phyloP scores from a whole-genome alignment of 495 filamentous ascomycete genomes.

The Penicillium coprophilum region DNA sequence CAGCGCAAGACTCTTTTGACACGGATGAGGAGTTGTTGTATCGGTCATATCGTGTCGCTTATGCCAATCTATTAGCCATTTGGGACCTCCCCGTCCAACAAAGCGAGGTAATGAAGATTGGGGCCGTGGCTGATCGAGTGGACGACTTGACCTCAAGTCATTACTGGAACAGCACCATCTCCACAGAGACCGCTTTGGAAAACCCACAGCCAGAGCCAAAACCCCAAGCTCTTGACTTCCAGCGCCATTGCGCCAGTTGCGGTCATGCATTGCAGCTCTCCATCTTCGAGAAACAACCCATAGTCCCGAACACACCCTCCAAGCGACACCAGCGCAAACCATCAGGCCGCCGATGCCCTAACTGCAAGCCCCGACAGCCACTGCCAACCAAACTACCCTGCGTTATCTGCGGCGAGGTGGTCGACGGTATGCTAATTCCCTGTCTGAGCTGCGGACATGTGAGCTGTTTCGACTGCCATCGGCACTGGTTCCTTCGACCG shows the following conservation, averaged over 20 bases:
- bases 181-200: slow-evolving; percentile 26
- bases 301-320: slow-evolving; percentile 21
- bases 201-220: slow-evolving; percentile 13
- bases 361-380: slow-evolving; percentile 43
- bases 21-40: slow-evolving; percentile 59
- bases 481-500: slow-evolving; percentile 37
- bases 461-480: slow-evolving; percentile 50
- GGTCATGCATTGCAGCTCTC: slow-evolving; percentile 41
- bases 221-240: slow-evolving; percentile 39
- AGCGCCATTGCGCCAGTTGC: slow-evolving; percentile 47
- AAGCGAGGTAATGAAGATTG: slow-evolving; percentile 81
- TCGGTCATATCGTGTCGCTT: slow-evolving; percentile 69
- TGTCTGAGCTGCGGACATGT: slow-evolving; percentile 55
- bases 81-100: slow-evolving; percentile 77
- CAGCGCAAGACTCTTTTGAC: slow-evolving; percentile 66
- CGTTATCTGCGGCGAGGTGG: slow-evolving; percentile 47
- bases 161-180: slow-evolving; percentile 26
- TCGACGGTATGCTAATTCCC: slow-evolving; percentile 51
- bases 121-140: slow-evolving; percentile 20
- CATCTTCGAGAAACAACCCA: slow-evolving; percentile 36
- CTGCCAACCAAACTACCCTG: slow-evolving; percentile 43
- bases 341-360: slow-evolving; percentile 28
- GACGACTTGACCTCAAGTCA: slow-evolving; percentile 21
- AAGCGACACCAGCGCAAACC: slow-evolving; percentile 22
- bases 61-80: slow-evolving; percentile 76